Conservation (phyloP, 2,329 filamentous ascomycete species). For the Trichoderma brevicompactum region DNA sequence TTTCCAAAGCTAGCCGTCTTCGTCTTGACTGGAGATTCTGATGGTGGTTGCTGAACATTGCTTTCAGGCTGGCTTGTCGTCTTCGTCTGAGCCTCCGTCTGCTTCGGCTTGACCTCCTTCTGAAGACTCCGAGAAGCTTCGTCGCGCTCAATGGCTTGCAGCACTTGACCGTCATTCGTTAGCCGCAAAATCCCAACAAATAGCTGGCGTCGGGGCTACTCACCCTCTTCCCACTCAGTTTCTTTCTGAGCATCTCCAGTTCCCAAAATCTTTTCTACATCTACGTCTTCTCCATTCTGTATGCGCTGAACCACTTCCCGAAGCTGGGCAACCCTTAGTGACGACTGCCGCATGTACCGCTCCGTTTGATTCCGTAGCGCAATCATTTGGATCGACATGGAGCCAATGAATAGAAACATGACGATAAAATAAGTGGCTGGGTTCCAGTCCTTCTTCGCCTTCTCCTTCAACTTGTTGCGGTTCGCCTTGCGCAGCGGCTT, state of each 20-base stretch:
- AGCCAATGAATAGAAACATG: slow-evolving; percentile 86
- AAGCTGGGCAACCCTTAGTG: slow-evolving; percentile 76
- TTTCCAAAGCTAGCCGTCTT: slow-evolving; percentile 46
- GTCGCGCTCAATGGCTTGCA: slow-evolving; percentile 69
- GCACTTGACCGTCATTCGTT: slow-evolving; percentile 49
- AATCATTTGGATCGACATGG: slow-evolving; percentile 93
- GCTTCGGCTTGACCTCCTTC: slow-evolving; percentile 45
- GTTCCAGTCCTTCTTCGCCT: slow-evolving; percentile 69
- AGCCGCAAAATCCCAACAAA: slow-evolving; percentile 22
- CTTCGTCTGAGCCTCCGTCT: slow-evolving; percentile 33
- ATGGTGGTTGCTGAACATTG: slow-evolving; percentile 26
- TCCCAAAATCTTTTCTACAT: slow-evolving; percentile 82
- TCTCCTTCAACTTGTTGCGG: slow-evolving; percentile 41
- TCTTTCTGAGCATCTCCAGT: slow-evolving; percentile 77
- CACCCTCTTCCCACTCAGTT: slow-evolving; percentile 85
- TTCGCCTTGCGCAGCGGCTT: slow-evolving; percentile 62
- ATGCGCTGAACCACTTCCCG: slow-evolving; percentile 75
- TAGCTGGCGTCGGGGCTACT: slow-evolving; percentile 33
- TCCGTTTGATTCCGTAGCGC: slow-evolving; percentile 75
- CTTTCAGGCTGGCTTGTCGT: slow-evolving; percentile 20
- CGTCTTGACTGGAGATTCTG: slow-evolving; percentile 36
- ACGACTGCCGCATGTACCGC: slow-evolving; percentile 73
- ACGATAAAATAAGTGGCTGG: slow-evolving; percentile 81
- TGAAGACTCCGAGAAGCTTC: slow-evolving; percentile 56
- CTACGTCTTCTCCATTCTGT: slow-evolving; percentile 74